A percentile compares a stretch with the other conserved stretches of the same genome.
Evolutionary conservation across 139 green algal genomes (phyloP).

Genomic region (Volvox africanus): DNA sequence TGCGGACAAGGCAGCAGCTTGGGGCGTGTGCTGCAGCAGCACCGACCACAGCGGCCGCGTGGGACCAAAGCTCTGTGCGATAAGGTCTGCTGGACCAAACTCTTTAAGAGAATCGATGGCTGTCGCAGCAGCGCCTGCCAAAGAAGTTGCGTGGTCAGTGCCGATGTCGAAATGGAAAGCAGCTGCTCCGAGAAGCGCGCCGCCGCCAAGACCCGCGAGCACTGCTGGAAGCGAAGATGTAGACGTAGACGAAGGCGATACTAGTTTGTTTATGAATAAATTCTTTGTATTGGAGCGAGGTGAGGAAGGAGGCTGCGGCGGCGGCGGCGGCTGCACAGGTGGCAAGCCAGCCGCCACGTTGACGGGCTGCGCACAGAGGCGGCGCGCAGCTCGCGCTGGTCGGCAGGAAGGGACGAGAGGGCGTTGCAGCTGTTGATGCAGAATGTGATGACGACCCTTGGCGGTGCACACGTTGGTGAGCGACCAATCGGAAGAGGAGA

Average conservation of each 20-base stretch:
- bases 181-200: background rate
- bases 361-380: background rate
- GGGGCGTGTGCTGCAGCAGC: constrained; percentile 6
- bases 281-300: background rate
- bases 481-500: no score
- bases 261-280: background rate
- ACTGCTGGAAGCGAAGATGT: background rate
- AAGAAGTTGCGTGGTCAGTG: background rate
- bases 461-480: background rate
- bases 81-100: constrained; percentile 25
- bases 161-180: background rate
- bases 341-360: constrained; percentile 1
- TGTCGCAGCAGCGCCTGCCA: background rate
- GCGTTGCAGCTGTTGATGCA: background rate
- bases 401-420: background rate
- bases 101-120: background rate
- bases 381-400: background rate
- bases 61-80: constrained; percentile 4
- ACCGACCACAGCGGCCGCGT: constrained; percentile 13
- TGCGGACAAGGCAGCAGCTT: background rate
- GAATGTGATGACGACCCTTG: background rate
- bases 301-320: constrained; percentile 17
- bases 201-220: background rate
- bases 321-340: background rate
- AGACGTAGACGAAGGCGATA: background rate